phyloP scores from a whole-genome alignment of 495 filamentous ascomycete species.

The Aspergillus funiculosus region DNA sequence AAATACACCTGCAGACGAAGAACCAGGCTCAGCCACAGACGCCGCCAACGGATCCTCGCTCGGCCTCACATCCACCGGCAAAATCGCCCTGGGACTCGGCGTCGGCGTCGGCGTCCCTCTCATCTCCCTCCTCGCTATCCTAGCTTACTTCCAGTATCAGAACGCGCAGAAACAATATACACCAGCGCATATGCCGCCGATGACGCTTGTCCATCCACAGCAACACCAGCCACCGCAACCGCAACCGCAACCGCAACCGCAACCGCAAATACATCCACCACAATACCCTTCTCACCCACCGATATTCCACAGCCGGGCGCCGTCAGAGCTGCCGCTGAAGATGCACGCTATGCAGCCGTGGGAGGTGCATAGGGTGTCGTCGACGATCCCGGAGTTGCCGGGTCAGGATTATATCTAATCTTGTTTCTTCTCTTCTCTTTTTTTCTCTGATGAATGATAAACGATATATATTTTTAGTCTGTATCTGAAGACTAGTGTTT shows the following conservation, averaged over 20 bases:
- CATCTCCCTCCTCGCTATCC: conserved; percentile 9
- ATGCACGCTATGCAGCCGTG: background rate
- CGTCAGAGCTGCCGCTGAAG: background rate
- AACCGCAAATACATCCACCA: background rate
- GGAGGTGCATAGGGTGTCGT: background rate
- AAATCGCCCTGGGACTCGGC: conserved; percentile 13
- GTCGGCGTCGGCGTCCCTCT: conserved; percentile 5
- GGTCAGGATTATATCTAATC: background rate
- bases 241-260: background rate
- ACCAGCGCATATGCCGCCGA: background rate
- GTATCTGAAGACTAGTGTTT: no score
- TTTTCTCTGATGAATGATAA: no score
- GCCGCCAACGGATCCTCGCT: background rate
- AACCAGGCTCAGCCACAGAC: background rate
- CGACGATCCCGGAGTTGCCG: conserved; percentile 1
- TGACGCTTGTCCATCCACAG: background rate
- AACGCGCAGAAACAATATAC: background rate
- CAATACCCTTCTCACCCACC: background rate
- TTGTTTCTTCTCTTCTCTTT: no score
- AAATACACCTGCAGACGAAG: background rate
- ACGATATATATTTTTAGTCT: no score
- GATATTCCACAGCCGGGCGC: background rate
- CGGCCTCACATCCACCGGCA: conserved; percentile 11
- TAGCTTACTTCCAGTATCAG: conserved; percentile 8
- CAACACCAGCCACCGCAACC: background rate